Conservation (phyloP, 2,329 filamentous ascomycete species). For the Rutstroemia sydowiana region DNA sequence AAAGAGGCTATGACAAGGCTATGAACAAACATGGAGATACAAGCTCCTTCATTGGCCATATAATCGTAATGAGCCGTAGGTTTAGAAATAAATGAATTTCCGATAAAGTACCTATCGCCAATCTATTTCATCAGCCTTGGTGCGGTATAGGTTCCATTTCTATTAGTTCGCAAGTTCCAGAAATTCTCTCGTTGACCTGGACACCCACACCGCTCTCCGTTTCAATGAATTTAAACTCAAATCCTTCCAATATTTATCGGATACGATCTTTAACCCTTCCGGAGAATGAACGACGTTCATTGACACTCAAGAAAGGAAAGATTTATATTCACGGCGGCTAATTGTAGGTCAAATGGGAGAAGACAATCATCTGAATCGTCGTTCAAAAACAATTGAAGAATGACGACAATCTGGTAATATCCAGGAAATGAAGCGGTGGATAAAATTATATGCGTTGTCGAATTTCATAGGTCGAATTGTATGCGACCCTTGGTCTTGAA, state of each 20-base stretch:
- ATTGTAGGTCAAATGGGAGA: background rate
- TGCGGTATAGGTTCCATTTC: background rate
- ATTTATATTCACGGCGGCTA: conserved; percentile 1
- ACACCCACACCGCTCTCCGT: conserved; percentile 9
- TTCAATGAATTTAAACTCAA: background rate
- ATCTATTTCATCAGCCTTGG: background rate
- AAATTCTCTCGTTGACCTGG: conserved; percentile 6
- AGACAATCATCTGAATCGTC: background rate
- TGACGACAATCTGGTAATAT: background rate
- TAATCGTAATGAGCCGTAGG: background rate
- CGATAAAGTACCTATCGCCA: too few relatives aligned
- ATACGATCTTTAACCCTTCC: background rate
- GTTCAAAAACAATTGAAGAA: background rate
- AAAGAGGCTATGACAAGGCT: background rate
- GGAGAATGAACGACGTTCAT: background rate
- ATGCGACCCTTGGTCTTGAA: conserved; percentile 1
- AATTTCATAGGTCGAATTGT: background rate
- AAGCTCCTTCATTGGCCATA: background rate
- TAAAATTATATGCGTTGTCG: background rate
- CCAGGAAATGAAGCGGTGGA: background rate
- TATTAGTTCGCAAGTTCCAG: background rate
- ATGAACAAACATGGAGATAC: background rate
- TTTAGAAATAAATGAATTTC: too few relatives aligned
- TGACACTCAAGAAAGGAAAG: background rate
- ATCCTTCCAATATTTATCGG: background rate